Evolutionary conservation across 2,329 filamentous ascomycete species (phyloP), one percentile per base, ranked within the genome.

Genomic region (Helotiales sp.): DNA sequence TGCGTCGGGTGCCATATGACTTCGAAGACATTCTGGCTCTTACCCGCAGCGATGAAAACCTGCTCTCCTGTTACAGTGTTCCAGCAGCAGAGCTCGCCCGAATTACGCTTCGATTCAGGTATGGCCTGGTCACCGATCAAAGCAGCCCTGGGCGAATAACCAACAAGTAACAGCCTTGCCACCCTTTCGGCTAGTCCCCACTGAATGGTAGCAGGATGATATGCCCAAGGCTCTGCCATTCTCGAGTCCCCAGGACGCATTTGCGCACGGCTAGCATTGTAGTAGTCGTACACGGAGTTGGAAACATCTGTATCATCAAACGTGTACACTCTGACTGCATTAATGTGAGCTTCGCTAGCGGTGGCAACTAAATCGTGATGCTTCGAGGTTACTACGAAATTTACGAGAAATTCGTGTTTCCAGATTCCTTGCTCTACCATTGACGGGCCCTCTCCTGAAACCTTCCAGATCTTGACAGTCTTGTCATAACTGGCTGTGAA

Each of bases 401-500:
- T 86, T 54, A 87, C 84, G 31, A 81, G 82, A 10, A 81, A 82
- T 0, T 73, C 69, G 63, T 87, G 84, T 3, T 69, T 60, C 84
- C 85, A 87, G 0, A 79, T 84, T 22, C 76, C 78, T 1, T 74
- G 51, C 2, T 71, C 66, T 0, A 69, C 66, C 79, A 85, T 82
- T 2, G 60, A 58, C 1, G 71, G 69, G 1, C 67, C 67, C 17
- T 75, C 76, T 2, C 70, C 47, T 6, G 74, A 65, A 1, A 80
- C 73, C 25, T 71, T 75, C 85, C 85, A 88, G 1, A 81, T 72
- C 58, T 86, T 86, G 55, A 86, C 84, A 0, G 80, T 84, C 25
- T 76, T 75, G 64, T 88, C 85, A 61, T 86, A 88, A 62, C 83
- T 83, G 0, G 82, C 82, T 0, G 84, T 87, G 57, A 81, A 87